These are phyloP conservation scores for Oidium heveae DNA, from an alignment of 2,329 filamentous ascomycete genomes.

Conservation along the genomic window DNA sequence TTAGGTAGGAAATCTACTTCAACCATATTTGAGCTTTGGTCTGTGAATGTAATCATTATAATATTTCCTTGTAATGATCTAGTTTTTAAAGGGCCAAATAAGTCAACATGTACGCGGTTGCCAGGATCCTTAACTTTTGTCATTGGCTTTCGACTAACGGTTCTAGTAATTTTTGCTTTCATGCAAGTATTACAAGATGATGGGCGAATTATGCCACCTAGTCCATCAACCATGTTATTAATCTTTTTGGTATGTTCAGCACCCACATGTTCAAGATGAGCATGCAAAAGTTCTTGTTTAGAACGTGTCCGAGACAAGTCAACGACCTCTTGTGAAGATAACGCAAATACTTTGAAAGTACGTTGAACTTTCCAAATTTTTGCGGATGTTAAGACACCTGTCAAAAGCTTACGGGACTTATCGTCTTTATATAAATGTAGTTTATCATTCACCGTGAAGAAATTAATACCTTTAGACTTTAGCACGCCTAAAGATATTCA, in stretches of 20 bases:
- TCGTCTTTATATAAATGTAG: neutral
- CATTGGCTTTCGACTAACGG: neutral
- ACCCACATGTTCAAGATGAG: neutral
- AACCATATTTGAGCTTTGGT: neutral
- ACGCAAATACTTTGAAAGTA: neutral
- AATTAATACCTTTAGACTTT: neutral
- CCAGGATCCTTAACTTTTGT: neutral
- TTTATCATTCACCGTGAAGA: neutral
- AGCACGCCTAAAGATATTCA: neutral
- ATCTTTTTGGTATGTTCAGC: neutral
- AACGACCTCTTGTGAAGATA: neutral
- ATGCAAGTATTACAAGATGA: neutral
- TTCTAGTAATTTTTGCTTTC: neutral
- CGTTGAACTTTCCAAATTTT: slow-evolving; percentile 1
- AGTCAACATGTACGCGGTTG: neutral
- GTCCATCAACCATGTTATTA: neutral
- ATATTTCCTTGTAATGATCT: neutral
- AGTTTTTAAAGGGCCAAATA: neutral
- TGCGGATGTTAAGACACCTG: neutral
- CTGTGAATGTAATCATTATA: neutral
- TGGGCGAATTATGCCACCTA: neutral
- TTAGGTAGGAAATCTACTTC: no score
- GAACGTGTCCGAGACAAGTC: neutral
- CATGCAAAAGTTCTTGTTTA: no score
- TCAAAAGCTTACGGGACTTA: neutral